Evolutionary conservation across 1,139 yeast species (phyloP), one percentile per base, ranked within the genome.

Genomic region (Yamadazyma buinensis): DNA sequence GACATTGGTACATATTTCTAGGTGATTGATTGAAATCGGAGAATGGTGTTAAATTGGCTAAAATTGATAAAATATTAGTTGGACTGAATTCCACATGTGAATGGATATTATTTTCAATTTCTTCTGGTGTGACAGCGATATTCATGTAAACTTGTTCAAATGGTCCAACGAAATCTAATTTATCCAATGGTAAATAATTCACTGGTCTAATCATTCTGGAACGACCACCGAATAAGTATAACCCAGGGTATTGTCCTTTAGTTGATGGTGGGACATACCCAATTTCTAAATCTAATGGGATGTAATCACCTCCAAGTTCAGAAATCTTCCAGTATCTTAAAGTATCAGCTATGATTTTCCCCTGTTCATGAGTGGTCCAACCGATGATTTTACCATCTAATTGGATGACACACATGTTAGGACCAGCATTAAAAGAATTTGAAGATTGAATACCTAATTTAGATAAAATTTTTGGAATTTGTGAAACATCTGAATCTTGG

Each of bases 1-100:
- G 98, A 70, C 99, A 92, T 68, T 92, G 99, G 61, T 92, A 92
- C 98, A 94, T 92, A 61, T 92, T 92, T 80, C 99, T 84, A 53
- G 99, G 99, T 23, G 97, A 88, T 70, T 92, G 99, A 63, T 92
- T 92, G 69, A 92, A 94, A 63, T 92, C 98, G 1, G 97, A 90
- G 59, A 87, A 92, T 47, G 98, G 98, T 1, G 98, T 92, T 68
- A 92, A 72, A 62, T 92, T 92, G 43, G 97, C 97, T 61, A 92
- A 72, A 49, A 92, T 92, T 14, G 97, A 87, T 49, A 92, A 71
- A 40, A 92, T 87, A 59, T 92, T 88, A 2, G 98, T 92, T 48
- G 98, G 98, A 2, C 95, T 74, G 58, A 76, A 87, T 63, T 92
- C 99, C 43, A 90, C 97, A 57, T 92, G 98, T 11, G 88, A 73